Percentiles rank a stretch among this genome's conserved stretches.
phyloP scores from a whole-genome alignment of 2,329 filamentous ascomycete genomes.

The Davidsoniella virescens region DNA sequence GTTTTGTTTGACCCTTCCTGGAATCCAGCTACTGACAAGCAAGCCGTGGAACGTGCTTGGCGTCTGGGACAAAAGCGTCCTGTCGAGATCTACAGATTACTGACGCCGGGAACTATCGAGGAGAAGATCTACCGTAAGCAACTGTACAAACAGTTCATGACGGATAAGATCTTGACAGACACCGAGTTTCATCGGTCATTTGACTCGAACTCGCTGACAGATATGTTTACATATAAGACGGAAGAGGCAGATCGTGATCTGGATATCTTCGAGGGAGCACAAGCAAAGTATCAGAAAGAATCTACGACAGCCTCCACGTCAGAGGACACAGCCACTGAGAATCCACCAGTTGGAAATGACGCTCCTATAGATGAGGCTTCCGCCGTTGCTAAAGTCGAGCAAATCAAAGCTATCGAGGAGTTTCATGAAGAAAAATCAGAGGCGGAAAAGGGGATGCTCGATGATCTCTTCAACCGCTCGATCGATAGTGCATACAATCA shows the following conservation, averaged over 20 bases:
- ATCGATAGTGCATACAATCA: constrained; percentile 90
- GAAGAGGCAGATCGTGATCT: constrained; percentile 64
- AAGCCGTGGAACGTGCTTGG: constrained; percentile 92
- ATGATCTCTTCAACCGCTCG: constrained; percentile 73
- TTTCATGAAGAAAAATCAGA: constrained; percentile 35
- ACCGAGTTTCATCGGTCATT: constrained; percentile 87
- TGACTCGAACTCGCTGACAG: constrained; percentile 75
- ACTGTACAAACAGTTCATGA: constrained; percentile 95
- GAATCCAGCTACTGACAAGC: constrained; percentile 93
- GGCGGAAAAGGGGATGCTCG: constrained; percentile 60
- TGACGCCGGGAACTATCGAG: constrained; percentile 95
- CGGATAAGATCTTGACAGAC: constrained; percentile 89
- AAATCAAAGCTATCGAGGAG: constrained; percentile 46
- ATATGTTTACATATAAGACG: constrained; percentile 58
- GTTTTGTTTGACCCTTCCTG: constrained; percentile 98
- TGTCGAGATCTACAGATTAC: constrained; percentile 91
- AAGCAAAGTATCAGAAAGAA: constrained; percentile 33
- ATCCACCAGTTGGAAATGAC: too few relatives aligned
- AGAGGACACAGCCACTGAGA: not conserved
- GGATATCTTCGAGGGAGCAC: constrained; percentile 72
- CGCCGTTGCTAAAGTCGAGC: constrained; percentile 7
- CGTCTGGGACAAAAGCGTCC: constrained; percentile 86
- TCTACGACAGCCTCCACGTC: not conserved
- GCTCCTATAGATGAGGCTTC: constrained; percentile 3
- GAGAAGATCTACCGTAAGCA: constrained; percentile 99